Conservation (phyloP, 2,329 filamentous ascomycete species). For the Pseudogymnoascus sp. region DNA sequence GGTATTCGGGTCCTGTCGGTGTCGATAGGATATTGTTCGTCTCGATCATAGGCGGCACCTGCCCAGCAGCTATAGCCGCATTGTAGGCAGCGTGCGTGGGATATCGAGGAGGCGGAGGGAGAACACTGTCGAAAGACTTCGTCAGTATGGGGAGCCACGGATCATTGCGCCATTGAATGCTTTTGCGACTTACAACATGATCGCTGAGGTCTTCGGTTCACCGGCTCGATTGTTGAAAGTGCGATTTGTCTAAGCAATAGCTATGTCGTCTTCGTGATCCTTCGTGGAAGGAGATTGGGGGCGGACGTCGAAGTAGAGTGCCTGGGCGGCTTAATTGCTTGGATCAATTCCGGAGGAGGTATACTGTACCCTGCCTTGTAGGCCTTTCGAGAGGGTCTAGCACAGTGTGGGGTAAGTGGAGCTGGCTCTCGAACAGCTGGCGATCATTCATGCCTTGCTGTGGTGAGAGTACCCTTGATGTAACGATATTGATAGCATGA, state of each 20-base stretch:
- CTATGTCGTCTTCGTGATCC: neutral
- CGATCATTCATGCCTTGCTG: neutral
- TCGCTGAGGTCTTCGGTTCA: neutral
- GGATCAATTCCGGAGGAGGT: slow-evolving; percentile 7
- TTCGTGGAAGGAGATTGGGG: neutral
- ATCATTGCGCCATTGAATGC: slow-evolving; percentile 2
- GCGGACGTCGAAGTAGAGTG: neutral
- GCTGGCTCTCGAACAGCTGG: neutral
- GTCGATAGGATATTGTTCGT: slow-evolving; percentile 84
- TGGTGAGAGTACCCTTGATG: neutral
- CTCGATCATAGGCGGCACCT: slow-evolving; percentile 72
- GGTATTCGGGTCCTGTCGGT: slow-evolving; percentile 74
- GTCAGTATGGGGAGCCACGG: neutral
- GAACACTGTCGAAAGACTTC: slow-evolving; percentile 48
- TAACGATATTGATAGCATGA: neutral
- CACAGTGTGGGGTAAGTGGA: slow-evolving; percentile 9
- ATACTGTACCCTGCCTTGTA: slow-evolving; percentile 1
- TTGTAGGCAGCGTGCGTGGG: slow-evolving; percentile 66
- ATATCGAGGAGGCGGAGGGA: slow-evolving; percentile 80
- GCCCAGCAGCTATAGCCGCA: slow-evolving; percentile 60
- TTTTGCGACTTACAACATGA: slow-evolving; percentile 7
- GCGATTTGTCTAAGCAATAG: neutral
- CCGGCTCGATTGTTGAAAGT: neutral
- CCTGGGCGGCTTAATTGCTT: slow-evolving; percentile 6
- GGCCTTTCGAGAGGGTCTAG: neutral